Conservation (phyloP, 164 flowering plant genomes). For the Umbilicus rupestris region DNA sequence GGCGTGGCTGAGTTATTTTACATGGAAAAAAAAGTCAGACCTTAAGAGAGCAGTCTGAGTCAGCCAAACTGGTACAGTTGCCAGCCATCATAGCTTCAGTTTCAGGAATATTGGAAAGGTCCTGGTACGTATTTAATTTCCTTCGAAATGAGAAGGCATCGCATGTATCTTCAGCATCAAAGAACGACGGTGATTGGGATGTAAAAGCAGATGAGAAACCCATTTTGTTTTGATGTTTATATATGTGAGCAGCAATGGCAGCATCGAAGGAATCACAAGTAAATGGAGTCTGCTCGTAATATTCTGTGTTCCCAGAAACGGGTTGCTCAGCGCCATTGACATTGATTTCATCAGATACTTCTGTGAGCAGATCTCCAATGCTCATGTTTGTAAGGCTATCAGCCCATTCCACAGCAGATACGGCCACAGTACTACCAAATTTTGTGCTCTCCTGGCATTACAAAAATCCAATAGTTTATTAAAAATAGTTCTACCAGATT, state of each 20-base stretch:
- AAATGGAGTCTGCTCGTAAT: conserved; percentile 52
- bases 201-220: conserved; percentile 21
- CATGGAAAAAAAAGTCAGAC: conserved; percentile 35
- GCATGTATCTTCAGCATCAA: conserved; percentile 96
- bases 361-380: conserved; percentile 68
- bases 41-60: conserved; percentile 16
- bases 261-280: conserved; percentile 94
- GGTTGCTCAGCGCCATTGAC: conserved; percentile 25
- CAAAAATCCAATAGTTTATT: not conserved
- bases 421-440: conserved; percentile 22
- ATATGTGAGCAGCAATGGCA: conserved; percentile 87
- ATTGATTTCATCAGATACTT: conserved; percentile 33
- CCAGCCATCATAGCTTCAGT: conserved; percentile 21
- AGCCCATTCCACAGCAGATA: conserved; percentile 85
- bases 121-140: conserved; percentile 16
- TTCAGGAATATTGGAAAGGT: conserved; percentile 14
- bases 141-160: conserved; percentile 84
- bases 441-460: conserved; percentile 36
- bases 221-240: conserved; percentile 31
- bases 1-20: not conserved
- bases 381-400: conserved; percentile 87
- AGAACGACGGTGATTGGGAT: conserved; percentile 54
- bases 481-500: not conserved
- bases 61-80: conserved; percentile 15
- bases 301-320: conserved; percentile 24